phyloP scores from a whole-genome alignment of 371 early-diverging fungal species.

The Coemansia sp. region DNA sequence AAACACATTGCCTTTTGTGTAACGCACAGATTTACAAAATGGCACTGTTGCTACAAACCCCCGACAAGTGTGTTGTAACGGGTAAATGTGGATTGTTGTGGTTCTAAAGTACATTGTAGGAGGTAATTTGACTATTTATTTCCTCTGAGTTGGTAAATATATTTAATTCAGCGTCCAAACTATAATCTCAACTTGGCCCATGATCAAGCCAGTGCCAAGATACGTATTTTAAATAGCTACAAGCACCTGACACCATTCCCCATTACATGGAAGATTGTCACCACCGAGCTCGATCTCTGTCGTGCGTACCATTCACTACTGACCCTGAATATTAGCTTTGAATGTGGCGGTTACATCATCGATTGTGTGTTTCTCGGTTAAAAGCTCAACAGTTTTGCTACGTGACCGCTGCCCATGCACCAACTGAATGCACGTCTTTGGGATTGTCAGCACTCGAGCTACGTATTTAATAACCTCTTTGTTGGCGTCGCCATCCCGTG shows the following conservation, averaged over 20 bases:
- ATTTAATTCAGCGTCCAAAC: too few species aligned
- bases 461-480: conserved; percentile 28
- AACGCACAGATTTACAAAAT: too few species aligned
- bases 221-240: too few species aligned
- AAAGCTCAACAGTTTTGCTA: conserved; percentile 23
- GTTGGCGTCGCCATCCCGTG: conserved; percentile 50
- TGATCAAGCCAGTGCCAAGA: too few species aligned
- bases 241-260: background rate
- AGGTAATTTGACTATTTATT: too few species aligned
- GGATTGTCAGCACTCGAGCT: conserved; percentile 19
- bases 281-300: background rate
- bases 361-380: background rate
- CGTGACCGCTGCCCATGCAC: conserved; percentile 30
- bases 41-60: too few species aligned
- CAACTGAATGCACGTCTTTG: conserved; percentile 16
- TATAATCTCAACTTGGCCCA: too few species aligned
- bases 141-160: too few species aligned
- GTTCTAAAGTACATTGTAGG: too few species aligned
- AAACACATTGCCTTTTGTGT: too few species aligned
- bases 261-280: background rate
- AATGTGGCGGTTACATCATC: conserved; percentile 1
- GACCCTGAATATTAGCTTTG: background rate
- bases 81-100: too few species aligned
- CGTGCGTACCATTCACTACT: conserved; percentile 1
- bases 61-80: too few species aligned